These are phyloP conservation scores for Phyllachora maydis DNA, from an alignment of 2,329 filamentous ascomycete species.

Conservation along the genomic window DNA sequence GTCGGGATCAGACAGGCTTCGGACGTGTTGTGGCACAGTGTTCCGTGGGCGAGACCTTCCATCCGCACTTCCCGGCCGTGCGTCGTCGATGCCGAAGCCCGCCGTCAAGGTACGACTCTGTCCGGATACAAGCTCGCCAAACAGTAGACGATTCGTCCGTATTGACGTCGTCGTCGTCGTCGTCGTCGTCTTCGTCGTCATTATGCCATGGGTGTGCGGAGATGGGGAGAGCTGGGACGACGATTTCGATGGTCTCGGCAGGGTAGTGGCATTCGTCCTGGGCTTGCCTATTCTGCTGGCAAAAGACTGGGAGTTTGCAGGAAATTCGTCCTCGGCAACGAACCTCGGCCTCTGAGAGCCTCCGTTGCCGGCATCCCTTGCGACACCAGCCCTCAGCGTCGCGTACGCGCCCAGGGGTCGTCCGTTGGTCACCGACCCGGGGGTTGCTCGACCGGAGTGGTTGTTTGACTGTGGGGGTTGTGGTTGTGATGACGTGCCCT, in stretches of 20 bases:
- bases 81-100: conserved; percentile 38
- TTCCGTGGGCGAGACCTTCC: conserved; percentile 42
- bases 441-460: no score
- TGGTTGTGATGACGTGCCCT: conserved; percentile 23
- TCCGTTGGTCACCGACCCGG: no score
- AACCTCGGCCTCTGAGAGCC: conserved; percentile 23
- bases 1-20: conserved; percentile 34
- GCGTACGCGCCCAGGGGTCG: conserved; percentile 18
- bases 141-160: conserved; percentile 35
- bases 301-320: conserved; percentile 35
- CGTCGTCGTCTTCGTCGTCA: no score
- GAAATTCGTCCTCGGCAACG: conserved; percentile 26
- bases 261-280: conserved; percentile 12
- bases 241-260: conserved; percentile 19
- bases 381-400: conserved; percentile 15
- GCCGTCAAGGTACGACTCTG: conserved; percentile 24
- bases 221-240: conserved; percentile 18
- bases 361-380: conserved; percentile 12
- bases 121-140: conserved; percentile 53
- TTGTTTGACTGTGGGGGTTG: no score
- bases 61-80: conserved; percentile 3
- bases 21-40: conserved; percentile 21
- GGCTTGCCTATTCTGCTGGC: conserved; percentile 37
- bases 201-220: no score
- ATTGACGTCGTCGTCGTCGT: no score